These are phyloP conservation scores for Daphne laureola DNA, from an alignment of 441 rosid species.

Conservation along the genomic window DNA sequence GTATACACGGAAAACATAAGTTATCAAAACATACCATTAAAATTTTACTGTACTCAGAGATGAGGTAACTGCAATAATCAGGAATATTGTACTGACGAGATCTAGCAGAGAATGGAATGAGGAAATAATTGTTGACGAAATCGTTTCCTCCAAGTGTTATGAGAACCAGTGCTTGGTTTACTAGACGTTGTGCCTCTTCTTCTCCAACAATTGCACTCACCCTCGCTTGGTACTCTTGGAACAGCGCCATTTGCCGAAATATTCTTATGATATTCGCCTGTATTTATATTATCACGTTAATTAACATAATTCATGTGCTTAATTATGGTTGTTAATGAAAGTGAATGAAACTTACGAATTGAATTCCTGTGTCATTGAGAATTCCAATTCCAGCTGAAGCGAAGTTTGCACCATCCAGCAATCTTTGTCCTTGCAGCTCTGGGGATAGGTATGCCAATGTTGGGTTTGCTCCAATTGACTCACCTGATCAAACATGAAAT, in stretches of 20 bases:
- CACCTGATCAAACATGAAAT: conserved; percentile 12
- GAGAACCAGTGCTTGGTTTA: conserved; percentile 16
- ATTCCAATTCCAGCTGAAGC: conserved; percentile 22
- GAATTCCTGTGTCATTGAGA: conserved; percentile 18
- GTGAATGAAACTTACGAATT: conserved; percentile 12
- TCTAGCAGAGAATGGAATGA: conserved; percentile 16
- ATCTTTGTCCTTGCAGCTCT: conserved; percentile 7
- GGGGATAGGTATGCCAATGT: conserved; percentile 18
- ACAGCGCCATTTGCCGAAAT: conserved; percentile 5
- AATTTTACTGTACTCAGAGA: conserved; percentile 11
- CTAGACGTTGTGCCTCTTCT: conserved; percentile 4
- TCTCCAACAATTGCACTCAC: conserved; percentile 4
- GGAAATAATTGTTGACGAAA: conserved; percentile 16
- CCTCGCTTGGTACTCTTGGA: conserved; percentile 16
- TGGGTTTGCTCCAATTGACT: conserved; percentile 13
- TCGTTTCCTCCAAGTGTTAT: conserved; percentile 17
- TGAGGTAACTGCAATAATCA: conserved; percentile 9
- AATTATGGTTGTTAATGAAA: not conserved
- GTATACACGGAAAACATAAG: no score
- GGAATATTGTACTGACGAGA: conserved; percentile 8
- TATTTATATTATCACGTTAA: not conserved
- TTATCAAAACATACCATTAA: no score
- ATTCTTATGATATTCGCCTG: conserved; percentile 15
- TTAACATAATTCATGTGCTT: not conserved
- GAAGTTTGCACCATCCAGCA: conserved; percentile 20